Evolutionary conservation across 352 stramenopile species (phyloP).

Genomic region (Phytophthora citricola): DNA sequence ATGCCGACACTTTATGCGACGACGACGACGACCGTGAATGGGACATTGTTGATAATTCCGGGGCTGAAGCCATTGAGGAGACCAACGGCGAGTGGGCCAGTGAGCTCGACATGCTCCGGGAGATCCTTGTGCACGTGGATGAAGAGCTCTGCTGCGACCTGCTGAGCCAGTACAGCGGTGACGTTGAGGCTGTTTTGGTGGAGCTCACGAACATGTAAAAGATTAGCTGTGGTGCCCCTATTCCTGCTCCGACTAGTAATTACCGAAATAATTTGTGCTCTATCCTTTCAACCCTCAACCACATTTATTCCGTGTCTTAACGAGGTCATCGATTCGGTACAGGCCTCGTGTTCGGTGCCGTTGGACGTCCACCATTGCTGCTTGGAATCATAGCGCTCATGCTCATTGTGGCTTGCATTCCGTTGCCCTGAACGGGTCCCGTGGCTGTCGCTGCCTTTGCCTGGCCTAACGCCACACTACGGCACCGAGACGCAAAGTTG

Average conservation of each 20-base stretch:
- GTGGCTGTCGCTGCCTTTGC: conserved; percentile 59
- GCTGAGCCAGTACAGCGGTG: conserved; percentile 60
- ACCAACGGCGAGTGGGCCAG: conserved; percentile 42
- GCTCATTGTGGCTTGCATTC: conserved; percentile 43
- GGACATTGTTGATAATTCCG: conserved; percentile 48
- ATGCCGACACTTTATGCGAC: conserved; percentile 71
- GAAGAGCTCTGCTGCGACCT: conserved; percentile 51
- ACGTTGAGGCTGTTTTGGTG: conserved; percentile 62
- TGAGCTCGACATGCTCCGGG: conserved; percentile 56
- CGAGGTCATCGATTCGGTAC: conserved; percentile 28
- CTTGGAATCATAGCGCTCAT: conserved; percentile 44
- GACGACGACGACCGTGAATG: conserved; percentile 62
- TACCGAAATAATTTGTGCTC: conserved; percentile 35
- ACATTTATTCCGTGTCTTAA: too few relatives aligned
- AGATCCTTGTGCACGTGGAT: conserved; percentile 62
- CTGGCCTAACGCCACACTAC: conserved; percentile 87
- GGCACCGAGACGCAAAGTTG: conserved; percentile 91
- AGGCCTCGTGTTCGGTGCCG: conserved; percentile 15
- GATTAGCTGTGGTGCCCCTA: conserved; percentile 9
- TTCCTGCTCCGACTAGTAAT: conserved; percentile 16
- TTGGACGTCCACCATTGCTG: conserved; percentile 20
- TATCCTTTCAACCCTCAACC: conserved; percentile 9
- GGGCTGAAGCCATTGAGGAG: conserved; percentile 34
- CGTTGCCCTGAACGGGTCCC: conserved; percentile 19
- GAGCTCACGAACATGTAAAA: conserved; percentile 71